Conservation (phyloP, 257 asterid genomes). For the Plantago ovata region DNA sequence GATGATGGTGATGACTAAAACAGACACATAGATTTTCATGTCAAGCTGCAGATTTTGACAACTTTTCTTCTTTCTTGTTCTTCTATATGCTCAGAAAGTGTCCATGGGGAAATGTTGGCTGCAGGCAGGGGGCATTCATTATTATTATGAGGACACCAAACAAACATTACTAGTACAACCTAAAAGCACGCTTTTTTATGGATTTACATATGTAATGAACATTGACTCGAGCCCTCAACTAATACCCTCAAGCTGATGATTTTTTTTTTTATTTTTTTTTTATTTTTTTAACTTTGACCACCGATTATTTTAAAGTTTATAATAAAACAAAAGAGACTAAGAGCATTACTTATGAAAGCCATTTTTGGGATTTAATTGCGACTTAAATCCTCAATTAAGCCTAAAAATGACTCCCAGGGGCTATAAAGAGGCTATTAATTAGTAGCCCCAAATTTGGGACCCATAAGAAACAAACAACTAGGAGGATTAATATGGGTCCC, state of each 20-base stretch:
- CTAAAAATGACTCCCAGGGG: too few relatives aligned
- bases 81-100: constrained; percentile 4
- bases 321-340: too few relatives aligned
- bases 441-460: too few relatives aligned
- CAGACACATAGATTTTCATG: constrained; percentile 39
- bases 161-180: constrained; percentile 23
- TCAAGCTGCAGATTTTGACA: constrained; percentile 16
- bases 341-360: too few relatives aligned
- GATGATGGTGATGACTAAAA: constrained; percentile 24
- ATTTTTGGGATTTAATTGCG: too few relatives aligned
- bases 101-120: constrained; percentile 22
- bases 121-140: not conserved
- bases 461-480: too few relatives aligned
- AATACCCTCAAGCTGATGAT: not conserved
- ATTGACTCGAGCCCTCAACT: constrained; percentile 7
- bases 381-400: too few relatives aligned
- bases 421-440: too few relatives aligned
- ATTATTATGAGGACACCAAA: constrained; percentile 10
- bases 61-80: constrained; percentile 4
- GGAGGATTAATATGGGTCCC: too few relatives aligned
- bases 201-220: not conserved
- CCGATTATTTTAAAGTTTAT: not conserved
- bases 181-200: constrained; percentile 1
- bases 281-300: not conserved
- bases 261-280: not conserved